Percentiles rank a stretch among this genome's conserved stretches.
Conservation (phyloP, 208 protist species). For the Leishmania braziliensis region DNA sequence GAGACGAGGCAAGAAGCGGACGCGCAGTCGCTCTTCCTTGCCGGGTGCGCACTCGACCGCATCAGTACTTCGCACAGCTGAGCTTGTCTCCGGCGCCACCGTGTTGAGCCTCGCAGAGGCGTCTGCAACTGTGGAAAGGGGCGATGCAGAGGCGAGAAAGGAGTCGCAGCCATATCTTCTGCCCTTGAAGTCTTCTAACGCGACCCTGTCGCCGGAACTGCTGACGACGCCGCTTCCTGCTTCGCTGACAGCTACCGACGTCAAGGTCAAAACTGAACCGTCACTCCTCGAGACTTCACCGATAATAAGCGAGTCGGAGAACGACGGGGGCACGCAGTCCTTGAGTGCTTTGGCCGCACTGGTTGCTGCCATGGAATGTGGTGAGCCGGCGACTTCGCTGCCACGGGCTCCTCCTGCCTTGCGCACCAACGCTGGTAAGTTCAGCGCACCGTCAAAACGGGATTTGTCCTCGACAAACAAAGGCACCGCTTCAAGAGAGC, state of each 20-base stretch:
- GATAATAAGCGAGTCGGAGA: background rate
- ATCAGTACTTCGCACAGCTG: background rate
- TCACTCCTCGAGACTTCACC: background rate
- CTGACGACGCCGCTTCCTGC: background rate
- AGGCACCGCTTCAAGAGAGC: background rate
- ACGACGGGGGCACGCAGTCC: background rate
- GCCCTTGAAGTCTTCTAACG: background rate
- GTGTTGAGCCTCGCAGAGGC: background rate
- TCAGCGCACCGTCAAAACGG: background rate
- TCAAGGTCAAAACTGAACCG: background rate
- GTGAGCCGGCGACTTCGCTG: background rate
- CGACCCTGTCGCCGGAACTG: background rate
- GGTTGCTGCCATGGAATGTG: background rate
- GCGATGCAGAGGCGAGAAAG: background rate
- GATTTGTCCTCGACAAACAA: background rate
- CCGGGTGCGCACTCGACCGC: background rate
- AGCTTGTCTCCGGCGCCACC: background rate
- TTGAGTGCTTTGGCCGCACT: background rate
- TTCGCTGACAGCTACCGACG: background rate
- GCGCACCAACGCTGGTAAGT: background rate
- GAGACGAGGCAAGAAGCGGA: slow-evolving; percentile 1
- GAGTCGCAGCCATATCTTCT: background rate
- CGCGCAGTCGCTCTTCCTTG: slow-evolving; percentile 7
- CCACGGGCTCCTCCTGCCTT: background rate
- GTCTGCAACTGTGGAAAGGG: background rate